Conservation (phyloP, 208 protist genomes). For the Crithidia fasciculata region DNA sequence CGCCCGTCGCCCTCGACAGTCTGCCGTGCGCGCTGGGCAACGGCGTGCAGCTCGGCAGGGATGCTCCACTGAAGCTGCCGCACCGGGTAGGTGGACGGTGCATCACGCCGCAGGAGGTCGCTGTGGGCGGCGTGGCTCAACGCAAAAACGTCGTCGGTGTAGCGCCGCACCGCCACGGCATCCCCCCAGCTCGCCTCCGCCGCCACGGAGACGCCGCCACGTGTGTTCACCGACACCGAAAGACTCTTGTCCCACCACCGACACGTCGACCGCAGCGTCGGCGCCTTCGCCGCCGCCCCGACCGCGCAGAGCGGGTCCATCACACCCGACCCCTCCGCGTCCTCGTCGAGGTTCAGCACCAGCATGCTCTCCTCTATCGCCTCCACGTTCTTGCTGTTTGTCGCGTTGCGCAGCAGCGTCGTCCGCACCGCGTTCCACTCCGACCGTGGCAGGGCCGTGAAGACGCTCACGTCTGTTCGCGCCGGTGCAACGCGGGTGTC, state of each 20-base stretch:
- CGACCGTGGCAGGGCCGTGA: slow-evolving; percentile 68
- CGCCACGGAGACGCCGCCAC: slow-evolving; percentile 63
- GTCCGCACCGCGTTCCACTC: slow-evolving; percentile 73
- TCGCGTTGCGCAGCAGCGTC: slow-evolving; percentile 51
- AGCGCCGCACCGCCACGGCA: slow-evolving; percentile 65
- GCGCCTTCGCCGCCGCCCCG: slow-evolving; percentile 34
- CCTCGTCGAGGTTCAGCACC: slow-evolving; percentile 80
- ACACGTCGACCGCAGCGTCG: slow-evolving; percentile 46
- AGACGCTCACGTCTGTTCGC: slow-evolving; percentile 54
- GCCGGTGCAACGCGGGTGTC: slow-evolving; percentile 38
- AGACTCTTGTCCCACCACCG: slow-evolving; percentile 93
- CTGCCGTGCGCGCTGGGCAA: slow-evolving; percentile 31
- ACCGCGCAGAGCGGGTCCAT: slow-evolving; percentile 44
- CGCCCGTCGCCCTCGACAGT: slow-evolving; percentile 43
- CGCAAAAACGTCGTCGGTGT: slow-evolving; percentile 73
- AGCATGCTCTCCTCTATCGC: slow-evolving; percentile 84
- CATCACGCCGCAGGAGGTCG: slow-evolving; percentile 29
- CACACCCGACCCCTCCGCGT: slow-evolving; percentile 40
- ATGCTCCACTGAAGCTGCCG: slow-evolving; percentile 60
- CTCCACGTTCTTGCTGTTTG: slow-evolving; percentile 70
- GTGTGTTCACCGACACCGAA: slow-evolving; percentile 63
- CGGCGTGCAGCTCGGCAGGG: slow-evolving; percentile 41
- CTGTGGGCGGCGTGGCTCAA: slow-evolving; percentile 45
- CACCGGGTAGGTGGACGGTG: slow-evolving; percentile 37
- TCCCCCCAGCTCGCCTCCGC: slow-evolving; percentile 87